phyloP scores from a whole-genome alignment of 2,329 filamentous ascomycete species.

The Colletotrichum cuscutae region DNA sequence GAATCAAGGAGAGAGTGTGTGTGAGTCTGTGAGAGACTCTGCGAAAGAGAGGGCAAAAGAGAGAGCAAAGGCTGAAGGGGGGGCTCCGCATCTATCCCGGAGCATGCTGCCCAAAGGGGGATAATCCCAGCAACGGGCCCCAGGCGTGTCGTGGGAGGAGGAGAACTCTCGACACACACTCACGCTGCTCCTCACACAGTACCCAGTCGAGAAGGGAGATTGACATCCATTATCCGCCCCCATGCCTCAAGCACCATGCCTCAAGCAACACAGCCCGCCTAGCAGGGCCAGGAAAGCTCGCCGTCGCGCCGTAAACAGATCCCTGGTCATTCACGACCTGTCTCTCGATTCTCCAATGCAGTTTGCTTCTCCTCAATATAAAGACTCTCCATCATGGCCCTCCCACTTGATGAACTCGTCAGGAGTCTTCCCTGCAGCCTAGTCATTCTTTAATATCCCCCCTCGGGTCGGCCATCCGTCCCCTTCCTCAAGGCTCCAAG shows the following conservation, averaged over 20 bases:
- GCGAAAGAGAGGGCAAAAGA: not conserved
- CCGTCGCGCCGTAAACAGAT: not conserved
- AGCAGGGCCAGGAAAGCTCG: not conserved
- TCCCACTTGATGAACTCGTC: constrained; percentile 13
- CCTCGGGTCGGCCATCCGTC: not conserved
- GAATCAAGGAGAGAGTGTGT: too few relatives aligned
- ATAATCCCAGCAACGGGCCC: constrained; percentile 1
- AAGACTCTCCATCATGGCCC: constrained; percentile 25
- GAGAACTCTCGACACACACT: not conserved
- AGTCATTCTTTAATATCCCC: constrained; percentile 26
- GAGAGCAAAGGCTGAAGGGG: not conserved
- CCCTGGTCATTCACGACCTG: not conserved
- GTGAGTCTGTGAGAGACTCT: too few relatives aligned
- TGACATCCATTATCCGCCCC: constrained; percentile 2
- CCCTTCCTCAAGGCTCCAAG: constrained; percentile 11
- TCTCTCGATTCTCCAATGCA: not conserved
- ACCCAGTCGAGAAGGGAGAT: constrained; percentile 12
- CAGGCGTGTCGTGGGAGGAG: not conserved
- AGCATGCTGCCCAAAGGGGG: constrained; percentile 18
- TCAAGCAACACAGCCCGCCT: not conserved
- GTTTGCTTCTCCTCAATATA: constrained; percentile 18
- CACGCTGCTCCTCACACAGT: not conserved
- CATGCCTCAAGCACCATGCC: not conserved
- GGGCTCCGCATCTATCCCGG: constrained; percentile 25
- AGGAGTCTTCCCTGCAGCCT: constrained; percentile 33